Evolutionary conservation across 176 grass and related monocot species (phyloP), one percentile per base, ranked within the genome.

Genomic region (Lolium multiflorum): DNA sequence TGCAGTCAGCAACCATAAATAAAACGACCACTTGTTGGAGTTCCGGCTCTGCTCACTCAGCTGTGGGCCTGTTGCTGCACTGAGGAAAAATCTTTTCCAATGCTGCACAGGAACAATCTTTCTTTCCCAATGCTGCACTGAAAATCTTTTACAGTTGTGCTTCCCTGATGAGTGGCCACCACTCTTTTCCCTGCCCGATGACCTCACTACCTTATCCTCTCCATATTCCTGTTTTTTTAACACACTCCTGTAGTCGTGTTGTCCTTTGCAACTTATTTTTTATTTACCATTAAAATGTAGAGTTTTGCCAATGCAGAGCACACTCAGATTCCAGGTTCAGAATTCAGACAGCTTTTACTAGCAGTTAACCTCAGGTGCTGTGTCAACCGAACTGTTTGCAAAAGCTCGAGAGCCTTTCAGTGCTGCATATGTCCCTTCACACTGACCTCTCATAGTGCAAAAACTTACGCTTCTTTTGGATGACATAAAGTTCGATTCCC

Each of bases 171-270:
- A 83, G 74, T 91, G 89, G 59, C 84, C 79, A 80, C 81, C 81
- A 75, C 75, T 60, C 67, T 80, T 80, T 43, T 52, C 66, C 48
- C 38, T 31, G 57, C 22, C 58, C 43, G 49, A 14, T 88, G 75
- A 65, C 57, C 59, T 69, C 89, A 91, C 21, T 74, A 35, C 49
- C 85, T 91, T 88, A 91, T 91, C 89, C 43, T 91, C 89, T 84
- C 37, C 58, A 54, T 86, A 25, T 61, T 86, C 20, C 28, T 58
- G 54, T 57, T 69, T 12, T 51, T 87, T 35, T 73, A 78, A 77
- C 22, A 63, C 44, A 6, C 74, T 38, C 57, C 9, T 54, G 13
- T 73, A 39, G 64, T 18, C 75, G 20, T 65, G 13, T 73, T 41
- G 64, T 20, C 49, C 68, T 76, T 72, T 26, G 44, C 56, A 79